These are phyloP conservation scores for Acrocalymma vagum DNA, from an alignment of 2,329 filamentous ascomycete species.

Conservation along the genomic window DNA sequence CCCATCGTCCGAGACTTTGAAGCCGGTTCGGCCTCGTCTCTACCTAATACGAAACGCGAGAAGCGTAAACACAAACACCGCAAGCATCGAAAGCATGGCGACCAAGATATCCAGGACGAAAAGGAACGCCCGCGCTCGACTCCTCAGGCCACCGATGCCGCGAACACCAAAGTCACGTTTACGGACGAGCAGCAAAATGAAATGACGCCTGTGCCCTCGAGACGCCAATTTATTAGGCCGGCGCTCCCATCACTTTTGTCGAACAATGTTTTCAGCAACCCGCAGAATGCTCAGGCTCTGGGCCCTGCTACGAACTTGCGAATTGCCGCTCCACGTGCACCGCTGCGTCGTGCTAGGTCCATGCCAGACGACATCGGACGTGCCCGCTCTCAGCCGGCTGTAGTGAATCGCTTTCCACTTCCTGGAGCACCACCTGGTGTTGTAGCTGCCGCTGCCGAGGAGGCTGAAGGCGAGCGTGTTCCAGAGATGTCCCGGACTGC, in stretches of 20 bases:
- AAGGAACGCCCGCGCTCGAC: constrained; percentile 24
- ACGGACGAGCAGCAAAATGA: constrained; percentile 42
- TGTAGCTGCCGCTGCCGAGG: constrained; percentile 24
- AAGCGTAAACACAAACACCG: constrained; percentile 52
- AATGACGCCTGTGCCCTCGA: constrained; percentile 53
- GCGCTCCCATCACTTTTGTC: constrained; percentile 72
- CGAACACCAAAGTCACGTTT: constrained; percentile 51
- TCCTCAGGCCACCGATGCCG: constrained; percentile 16
- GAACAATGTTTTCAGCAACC: constrained; percentile 72
- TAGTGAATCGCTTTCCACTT: constrained; percentile 24
- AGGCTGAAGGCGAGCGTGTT: constrained; percentile 39
- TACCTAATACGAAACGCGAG: constrained; percentile 46
- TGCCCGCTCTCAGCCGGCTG: constrained; percentile 23
- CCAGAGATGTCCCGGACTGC: constrained; percentile 65
- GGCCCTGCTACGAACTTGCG: constrained; percentile 40
- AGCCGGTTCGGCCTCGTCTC: constrained; percentile 42
- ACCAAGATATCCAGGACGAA: constrained; percentile 31
- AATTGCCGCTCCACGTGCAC: constrained; percentile 38
- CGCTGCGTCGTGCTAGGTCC: constrained; percentile 44
- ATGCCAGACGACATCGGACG: constrained; percentile 47
- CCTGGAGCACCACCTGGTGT: constrained; percentile 19
- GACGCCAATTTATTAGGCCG: constrained; percentile 67
- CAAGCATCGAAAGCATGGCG: constrained; percentile 48
- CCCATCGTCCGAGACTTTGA: constrained; percentile 60
- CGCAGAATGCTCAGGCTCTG: constrained; percentile 42